Evolutionary conservation across 1,139 yeast species (phyloP).

Genomic region (Blastobotrys indianensis): DNA sequence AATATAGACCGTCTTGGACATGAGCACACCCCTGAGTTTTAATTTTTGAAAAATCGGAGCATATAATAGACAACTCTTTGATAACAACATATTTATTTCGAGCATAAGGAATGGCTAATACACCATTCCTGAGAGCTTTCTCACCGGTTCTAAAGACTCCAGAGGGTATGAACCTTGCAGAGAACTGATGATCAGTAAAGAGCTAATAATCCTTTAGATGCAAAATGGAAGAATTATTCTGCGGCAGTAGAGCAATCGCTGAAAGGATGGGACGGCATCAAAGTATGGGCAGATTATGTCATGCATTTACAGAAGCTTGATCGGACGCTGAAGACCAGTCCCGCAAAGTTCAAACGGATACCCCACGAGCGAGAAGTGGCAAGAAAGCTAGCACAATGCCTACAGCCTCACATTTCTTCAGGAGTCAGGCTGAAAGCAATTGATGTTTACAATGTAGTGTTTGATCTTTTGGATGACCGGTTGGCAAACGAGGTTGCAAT

Average conservation of each 20-base stretch:
- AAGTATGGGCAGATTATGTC: slow-evolving; percentile 98
- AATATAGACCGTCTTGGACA: too few relatives aligned
- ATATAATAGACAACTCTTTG: too few relatives aligned
- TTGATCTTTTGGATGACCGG: slow-evolving; percentile 44
- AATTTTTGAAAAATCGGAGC: too few relatives aligned
- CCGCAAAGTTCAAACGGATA: slow-evolving; percentile 26
- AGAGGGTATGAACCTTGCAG: background rate
- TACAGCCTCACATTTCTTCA: slow-evolving; percentile 76
- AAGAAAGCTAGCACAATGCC: slow-evolving; percentile 47
- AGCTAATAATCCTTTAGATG: slow-evolving; percentile 14
- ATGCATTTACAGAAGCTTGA: slow-evolving; percentile 75
- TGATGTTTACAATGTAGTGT: slow-evolving; percentile 66
- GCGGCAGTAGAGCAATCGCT: slow-evolving; percentile 69
- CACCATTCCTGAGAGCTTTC: slow-evolving; percentile 1
- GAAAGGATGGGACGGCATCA: slow-evolving; percentile 72
- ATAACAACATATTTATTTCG: too few relatives aligned
- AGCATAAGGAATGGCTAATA: too few relatives aligned
- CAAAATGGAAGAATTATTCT: slow-evolving; percentile 65
- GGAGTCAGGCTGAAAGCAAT: slow-evolving; percentile 92
- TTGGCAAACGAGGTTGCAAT: slow-evolving; percentile 33
- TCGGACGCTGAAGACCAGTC: slow-evolving; percentile 50
- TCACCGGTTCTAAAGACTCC: slow-evolving; percentile 1
- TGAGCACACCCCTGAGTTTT: too few relatives aligned
- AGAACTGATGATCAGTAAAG: background rate
- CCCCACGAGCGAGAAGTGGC: slow-evolving; percentile 44